Evolutionary conservation across 768 basidiomycete genomes (phyloP).

Genomic region (Leccinum broughii): DNA sequence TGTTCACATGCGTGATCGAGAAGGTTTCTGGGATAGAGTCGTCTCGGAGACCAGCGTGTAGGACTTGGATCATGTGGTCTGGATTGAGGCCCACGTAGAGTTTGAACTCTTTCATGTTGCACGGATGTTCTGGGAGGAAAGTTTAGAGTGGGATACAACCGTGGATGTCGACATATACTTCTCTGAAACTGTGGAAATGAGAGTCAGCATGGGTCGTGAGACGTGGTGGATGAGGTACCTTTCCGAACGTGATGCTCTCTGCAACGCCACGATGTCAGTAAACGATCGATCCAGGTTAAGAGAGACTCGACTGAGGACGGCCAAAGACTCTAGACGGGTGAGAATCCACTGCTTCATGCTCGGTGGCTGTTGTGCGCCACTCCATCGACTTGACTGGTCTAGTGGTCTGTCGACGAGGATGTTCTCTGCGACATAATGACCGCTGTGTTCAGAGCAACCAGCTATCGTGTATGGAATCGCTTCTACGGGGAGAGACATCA

Average conservation of each 20-base stretch:
- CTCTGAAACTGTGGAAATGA: constrained; percentile 21
- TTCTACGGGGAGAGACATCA: constrained; percentile 15
- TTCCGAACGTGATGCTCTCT: constrained; percentile 81
- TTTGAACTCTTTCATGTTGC: constrained; percentile 84
- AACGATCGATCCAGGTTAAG: neutral
- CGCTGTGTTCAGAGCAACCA: constrained; percentile 69
- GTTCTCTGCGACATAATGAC: constrained; percentile 66
- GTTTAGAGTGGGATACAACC: neutral
- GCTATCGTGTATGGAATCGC: constrained; percentile 53
- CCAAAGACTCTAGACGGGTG: constrained; percentile 57
- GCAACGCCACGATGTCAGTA: constrained; percentile 8
- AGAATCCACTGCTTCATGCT: constrained; percentile 70
- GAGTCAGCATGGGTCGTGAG: neutral
- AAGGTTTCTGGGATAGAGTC: constrained; percentile 67
- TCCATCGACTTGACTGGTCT: constrained; percentile 76
- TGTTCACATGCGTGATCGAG: constrained; percentile 54
- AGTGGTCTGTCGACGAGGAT: constrained; percentile 62
- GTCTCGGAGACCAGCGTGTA: constrained; percentile 65
- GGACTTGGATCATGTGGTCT: constrained; percentile 67
- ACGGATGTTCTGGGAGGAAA: constrained; percentile 63
- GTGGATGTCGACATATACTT: constrained; percentile 22
- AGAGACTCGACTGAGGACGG: constrained; percentile 63
- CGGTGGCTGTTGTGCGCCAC: constrained; percentile 58
- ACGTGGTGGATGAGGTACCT: constrained; percentile 45
- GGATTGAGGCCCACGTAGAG: constrained; percentile 62